Conservation (phyloP, 2,329 filamentous ascomycete species). For the Didymella keratinophila region DNA sequence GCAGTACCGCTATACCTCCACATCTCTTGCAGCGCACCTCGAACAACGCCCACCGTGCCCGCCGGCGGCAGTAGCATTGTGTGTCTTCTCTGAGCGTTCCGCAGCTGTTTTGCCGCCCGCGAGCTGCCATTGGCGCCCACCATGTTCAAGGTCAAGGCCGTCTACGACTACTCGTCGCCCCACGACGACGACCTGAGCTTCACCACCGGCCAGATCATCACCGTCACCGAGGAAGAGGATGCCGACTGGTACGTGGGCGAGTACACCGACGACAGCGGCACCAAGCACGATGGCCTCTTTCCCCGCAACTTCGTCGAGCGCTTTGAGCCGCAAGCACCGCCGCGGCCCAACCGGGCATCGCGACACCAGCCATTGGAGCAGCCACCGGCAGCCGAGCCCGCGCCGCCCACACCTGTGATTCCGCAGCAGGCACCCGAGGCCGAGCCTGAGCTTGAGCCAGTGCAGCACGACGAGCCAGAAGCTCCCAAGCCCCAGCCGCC, state of each 20-base stretch:
- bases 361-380: conserved; percentile 57
- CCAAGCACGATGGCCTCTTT: conserved; percentile 84
- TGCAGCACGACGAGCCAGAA: conserved; percentile 37
- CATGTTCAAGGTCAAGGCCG: conserved; percentile 89
- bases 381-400: conserved; percentile 34
- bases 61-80: not conserved
- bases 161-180: conserved; percentile 91
- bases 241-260: conserved; percentile 93
- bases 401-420: conserved; percentile 39
- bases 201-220: conserved; percentile 84
- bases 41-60: conserved; percentile 1
- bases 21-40: not conserved
- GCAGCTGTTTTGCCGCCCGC: conserved; percentile 9
- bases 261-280: conserved; percentile 78
- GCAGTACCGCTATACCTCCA: not conserved
- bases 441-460: conserved; percentile 36
- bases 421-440: conserved; percentile 40
- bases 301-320: conserved; percentile 97
- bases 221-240: conserved; percentile 90
- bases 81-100: conserved; percentile 2
- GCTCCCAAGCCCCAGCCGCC: conserved; percentile 51
- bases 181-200: conserved; percentile 97
- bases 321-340: conserved; percentile 89
- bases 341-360: conserved; percentile 75
- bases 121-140: conserved; percentile 20